Evolutionary conservation across 345 rosid species (phyloP).

Genomic region (Erodium maritimum): DNA sequence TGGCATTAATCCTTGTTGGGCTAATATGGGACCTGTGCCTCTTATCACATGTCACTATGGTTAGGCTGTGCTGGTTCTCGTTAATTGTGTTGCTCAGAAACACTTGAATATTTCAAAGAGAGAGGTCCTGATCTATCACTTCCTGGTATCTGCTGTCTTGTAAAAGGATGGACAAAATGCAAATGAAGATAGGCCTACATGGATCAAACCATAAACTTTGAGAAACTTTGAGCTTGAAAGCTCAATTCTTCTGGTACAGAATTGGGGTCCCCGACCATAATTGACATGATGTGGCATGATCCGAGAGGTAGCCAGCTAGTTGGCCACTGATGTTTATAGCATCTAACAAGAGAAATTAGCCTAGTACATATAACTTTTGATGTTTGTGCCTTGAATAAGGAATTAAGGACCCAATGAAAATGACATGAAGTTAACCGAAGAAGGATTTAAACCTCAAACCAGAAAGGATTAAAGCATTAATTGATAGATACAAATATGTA

Average conservation of each 20-base stretch:
- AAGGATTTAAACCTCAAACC: background rate
- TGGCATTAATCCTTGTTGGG: too few species aligned
- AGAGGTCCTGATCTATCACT: background rate
- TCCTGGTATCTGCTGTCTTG: background rate
- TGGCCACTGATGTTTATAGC: background rate
- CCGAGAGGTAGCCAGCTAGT: background rate
- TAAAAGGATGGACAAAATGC: too few species aligned
- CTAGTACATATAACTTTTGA: background rate
- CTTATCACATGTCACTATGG: too few species aligned
- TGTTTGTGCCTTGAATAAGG: too few species aligned
- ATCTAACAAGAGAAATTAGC: background rate
- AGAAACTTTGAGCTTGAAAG: background rate
- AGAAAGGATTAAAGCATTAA: background rate
- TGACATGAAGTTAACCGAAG: background rate
- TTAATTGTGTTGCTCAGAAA: background rate
- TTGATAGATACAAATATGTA: background rate
- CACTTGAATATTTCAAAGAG: background rate
- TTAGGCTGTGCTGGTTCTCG: background rate
- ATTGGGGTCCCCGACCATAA: constrained; percentile 3
- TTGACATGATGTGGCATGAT: background rate
- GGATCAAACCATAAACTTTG: background rate
- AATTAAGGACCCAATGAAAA: background rate
- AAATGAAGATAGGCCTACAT: background rate
- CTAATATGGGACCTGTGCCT: too few species aligned
- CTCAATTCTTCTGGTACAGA: background rate